A percentile compares a stretch with the other conserved stretches of the same genome.
phyloP scores from a whole-genome alignment of 2,329 filamentous ascomycete species.

The Ilyonectria destructans region DNA sequence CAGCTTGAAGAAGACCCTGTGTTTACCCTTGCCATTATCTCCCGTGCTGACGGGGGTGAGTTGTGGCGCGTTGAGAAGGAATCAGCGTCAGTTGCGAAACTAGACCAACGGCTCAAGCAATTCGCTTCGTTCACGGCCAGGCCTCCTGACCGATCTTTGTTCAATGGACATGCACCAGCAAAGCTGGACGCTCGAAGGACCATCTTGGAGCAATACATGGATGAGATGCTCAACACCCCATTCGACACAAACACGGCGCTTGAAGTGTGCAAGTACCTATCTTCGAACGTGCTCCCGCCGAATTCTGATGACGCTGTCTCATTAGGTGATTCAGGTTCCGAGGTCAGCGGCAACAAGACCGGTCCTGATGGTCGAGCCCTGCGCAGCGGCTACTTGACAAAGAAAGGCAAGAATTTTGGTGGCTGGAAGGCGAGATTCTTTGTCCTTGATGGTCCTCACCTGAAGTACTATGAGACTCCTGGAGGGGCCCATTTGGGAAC shows the following conservation, averaged over 20 bases:
- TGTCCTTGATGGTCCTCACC: slow-evolving; percentile 70
- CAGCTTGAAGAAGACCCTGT: slow-evolving; percentile 93
- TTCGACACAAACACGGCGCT: slow-evolving; percentile 84
- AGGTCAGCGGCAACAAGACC: slow-evolving; percentile 55
- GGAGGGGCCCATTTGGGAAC: slow-evolving; percentile 93
- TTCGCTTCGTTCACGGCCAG: slow-evolving; percentile 80
- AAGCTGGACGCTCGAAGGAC: slow-evolving; percentile 90
- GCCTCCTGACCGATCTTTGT: slow-evolving; percentile 88
- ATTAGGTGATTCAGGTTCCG: slow-evolving; percentile 43
- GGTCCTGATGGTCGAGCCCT: slow-evolving; percentile 78
- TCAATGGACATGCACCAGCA: slow-evolving; percentile 92
- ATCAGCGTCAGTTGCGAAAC: slow-evolving; percentile 81
- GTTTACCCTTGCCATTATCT: slow-evolving; percentile 90
- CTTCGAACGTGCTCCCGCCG: slow-evolving; percentile 74
- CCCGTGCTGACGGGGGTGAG: slow-evolving; percentile 82
- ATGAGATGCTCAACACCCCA: slow-evolving; percentile 85
- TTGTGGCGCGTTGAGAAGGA: slow-evolving; percentile 98
- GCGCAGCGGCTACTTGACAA: slow-evolving; percentile 94
- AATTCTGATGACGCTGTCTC: slow-evolving; percentile 70
- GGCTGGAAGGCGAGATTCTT: slow-evolving; percentile 93
- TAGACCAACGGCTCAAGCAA: slow-evolving; percentile 87
- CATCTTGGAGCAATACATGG: slow-evolving; percentile 89
- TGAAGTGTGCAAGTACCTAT: slow-evolving; percentile 91
- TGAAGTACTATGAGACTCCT: slow-evolving; percentile 94
- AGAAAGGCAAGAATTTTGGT: slow-evolving; percentile 98